A percentile compares a stretch with the other conserved stretches of the same genome.
Conservation (phyloP, 805 yeast species). For the Yarrowia sp. region DNA sequence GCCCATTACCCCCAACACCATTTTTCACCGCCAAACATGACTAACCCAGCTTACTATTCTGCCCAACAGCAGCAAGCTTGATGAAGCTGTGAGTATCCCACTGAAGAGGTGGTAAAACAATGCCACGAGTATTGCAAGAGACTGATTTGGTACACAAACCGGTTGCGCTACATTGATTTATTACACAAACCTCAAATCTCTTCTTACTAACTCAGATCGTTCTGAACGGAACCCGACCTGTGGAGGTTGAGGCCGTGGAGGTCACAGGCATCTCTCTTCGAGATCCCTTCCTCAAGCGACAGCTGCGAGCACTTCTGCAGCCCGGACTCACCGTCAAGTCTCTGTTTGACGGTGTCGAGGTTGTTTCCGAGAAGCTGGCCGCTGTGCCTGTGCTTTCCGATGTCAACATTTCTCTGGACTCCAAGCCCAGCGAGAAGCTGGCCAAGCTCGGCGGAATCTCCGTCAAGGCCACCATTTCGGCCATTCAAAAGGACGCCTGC, state of each 20-base stretch:
- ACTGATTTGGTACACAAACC: no score
- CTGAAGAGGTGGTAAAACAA: not conserved
- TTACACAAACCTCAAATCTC: no score
- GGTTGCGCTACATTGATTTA: no score
- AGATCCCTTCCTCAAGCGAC: slow-evolving; percentile 36
- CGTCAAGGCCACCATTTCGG: slow-evolving; percentile 29
- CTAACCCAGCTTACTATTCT: slow-evolving; percentile 37
- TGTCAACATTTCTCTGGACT: slow-evolving; percentile 32
- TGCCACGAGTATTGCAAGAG: no score
- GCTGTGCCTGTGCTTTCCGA: slow-evolving; percentile 31
- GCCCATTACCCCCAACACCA: not conserved
- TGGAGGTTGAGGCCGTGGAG: slow-evolving; percentile 38
- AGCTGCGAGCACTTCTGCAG: slow-evolving; percentile 30
- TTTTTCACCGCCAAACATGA: not conserved
- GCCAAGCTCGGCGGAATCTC: slow-evolving; percentile 37
- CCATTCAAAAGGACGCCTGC: slow-evolving; percentile 27
- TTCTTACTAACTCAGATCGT: slow-evolving; percentile 20
- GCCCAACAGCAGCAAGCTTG: slow-evolving; percentile 38
- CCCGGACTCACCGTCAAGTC: slow-evolving; percentile 38
- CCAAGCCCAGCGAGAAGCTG: slow-evolving; percentile 28
- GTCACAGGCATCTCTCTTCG: slow-evolving; percentile 32
- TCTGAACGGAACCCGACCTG: slow-evolving; percentile 32
- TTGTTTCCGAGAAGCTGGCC: slow-evolving; percentile 23
- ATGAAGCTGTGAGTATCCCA: slow-evolving; percentile 32
- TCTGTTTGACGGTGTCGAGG: slow-evolving; percentile 32